phyloP scores from a whole-genome alignment of 169 alveolate genomes.

The Eimeria maxima region DNA sequence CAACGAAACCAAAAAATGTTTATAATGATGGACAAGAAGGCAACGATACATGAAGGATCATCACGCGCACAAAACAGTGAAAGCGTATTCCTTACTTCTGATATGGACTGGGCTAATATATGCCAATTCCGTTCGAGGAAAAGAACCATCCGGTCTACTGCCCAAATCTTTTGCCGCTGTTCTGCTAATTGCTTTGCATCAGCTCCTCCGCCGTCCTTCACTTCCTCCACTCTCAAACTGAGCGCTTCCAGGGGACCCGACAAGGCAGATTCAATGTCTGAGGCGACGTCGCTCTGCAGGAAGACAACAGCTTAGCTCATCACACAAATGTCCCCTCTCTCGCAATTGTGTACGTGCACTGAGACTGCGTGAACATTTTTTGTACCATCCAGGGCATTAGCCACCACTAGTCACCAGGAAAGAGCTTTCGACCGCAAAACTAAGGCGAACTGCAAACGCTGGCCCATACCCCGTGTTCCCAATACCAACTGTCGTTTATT shows the following conservation, averaged over 20 bases:
- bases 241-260: slow-evolving; percentile 58
- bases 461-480: neutral
- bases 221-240: neutral
- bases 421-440: neutral
- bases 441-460: neutral
- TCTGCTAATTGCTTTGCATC: slow-evolving; percentile 65
- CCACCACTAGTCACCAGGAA: neutral
- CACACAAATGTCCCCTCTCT: neutral
- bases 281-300: slow-evolving; percentile 63
- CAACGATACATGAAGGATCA: neutral
- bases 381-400: neutral
- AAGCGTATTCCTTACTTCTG: slow-evolving; percentile 30
- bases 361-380: neutral
- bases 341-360: neutral
- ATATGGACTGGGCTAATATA: slow-evolving; percentile 43
- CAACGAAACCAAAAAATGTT: neutral
- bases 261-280: slow-evolving; percentile 67
- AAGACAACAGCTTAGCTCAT: neutral
- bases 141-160: slow-evolving; percentile 64
- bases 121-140: slow-evolving; percentile 69
- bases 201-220: slow-evolving; percentile 35
- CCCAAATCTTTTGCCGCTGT: slow-evolving; percentile 42
- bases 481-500: neutral
- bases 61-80: neutral
- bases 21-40: neutral